Evolutionary conservation across 2,329 filamentous ascomycete genomes (phyloP), one percentile per base, ranked within the genome.

Genomic region (Hypoxylon sp.): DNA sequence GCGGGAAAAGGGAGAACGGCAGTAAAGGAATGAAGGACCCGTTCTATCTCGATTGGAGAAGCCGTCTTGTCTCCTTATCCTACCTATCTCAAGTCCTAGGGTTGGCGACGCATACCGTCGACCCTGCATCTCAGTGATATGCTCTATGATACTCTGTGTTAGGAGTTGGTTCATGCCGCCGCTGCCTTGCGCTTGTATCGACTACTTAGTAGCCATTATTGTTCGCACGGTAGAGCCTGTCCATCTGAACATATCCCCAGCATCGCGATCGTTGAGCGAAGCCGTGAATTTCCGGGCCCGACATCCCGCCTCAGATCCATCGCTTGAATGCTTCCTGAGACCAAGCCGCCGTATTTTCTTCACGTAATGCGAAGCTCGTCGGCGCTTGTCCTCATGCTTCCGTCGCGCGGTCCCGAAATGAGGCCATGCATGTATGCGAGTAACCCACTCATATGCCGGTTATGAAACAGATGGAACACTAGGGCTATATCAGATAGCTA

Each of bases 391-490:
- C 19, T 32, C 53, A 19, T 46, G 24, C 46, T 55, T 63, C 53
- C 58, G 19, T 24, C 24, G 50, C 37, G 35, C 46, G 11, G 42
- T 55, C 65, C 35, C 31, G 46, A 50, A 29, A 32, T 19, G 60
- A 32, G 15, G 53, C 56, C 21, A 11, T 52, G 56, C 60, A 50
- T 57, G 5, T 60, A 52, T 54, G 48, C n/a, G 39, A 47, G 32
- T 29, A 58, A 54, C 48, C 31, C 53, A 52, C 31, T 46, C 51
- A 47, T 56, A 44, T 61, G 51, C 59, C 52, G 62, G 52, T 48
- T 62, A 58, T 58, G 46, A 63, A 48, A 21, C 46, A 54, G 51
- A 70, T 65, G 68, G 27, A 62, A 65, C 68, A 65, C 42, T 35
- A 39, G 19, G 19, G 46, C 50, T 39, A 27, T 52, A 39, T 52